Conservation (phyloP, 2,329 filamentous ascomycete genomes). For the Diaporthe caulivora region DNA sequence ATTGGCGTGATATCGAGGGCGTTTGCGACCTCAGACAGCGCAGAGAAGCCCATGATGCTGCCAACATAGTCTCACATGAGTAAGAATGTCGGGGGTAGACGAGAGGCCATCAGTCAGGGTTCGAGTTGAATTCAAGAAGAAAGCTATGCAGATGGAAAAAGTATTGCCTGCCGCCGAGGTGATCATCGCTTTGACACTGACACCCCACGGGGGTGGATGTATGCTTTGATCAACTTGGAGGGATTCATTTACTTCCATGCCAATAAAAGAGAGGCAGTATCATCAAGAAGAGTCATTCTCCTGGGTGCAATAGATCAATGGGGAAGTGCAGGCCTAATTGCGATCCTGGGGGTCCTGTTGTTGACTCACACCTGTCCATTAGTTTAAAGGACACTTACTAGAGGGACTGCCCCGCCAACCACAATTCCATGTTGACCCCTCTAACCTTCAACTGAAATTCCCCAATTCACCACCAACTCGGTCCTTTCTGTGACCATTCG, state of each 20-base stretch:
- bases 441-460: neutral
- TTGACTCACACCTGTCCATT: slow-evolving; percentile 10
- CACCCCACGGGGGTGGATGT: neutral
- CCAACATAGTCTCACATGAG: slow-evolving; percentile 49
- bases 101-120: neutral
- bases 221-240: neutral
- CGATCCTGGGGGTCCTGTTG: neutral
- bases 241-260: neutral
- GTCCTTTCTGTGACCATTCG: neutral
- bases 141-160: slow-evolving; percentile 22
- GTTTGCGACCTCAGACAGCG: slow-evolving; percentile 58
- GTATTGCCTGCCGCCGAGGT: slow-evolving; percentile 35
- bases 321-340: neutral
- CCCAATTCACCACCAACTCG: neutral
- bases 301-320: neutral
- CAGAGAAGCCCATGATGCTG: slow-evolving; percentile 65
- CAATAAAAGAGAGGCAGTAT: neutral
- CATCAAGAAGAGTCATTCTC: neutral
- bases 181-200: neutral
- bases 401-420: slow-evolving; percentile 15
- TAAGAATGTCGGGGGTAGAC: slow-evolving; percentile 7
- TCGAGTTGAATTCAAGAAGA: neutral
- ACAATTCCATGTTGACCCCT: slow-evolving; percentile 9
- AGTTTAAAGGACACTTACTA: neutral
- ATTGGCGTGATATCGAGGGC: slow-evolving; percentile 46